Base-by-base conservation (phyloP, 768 basidiomycete genomes). In the Pulveroboletus sp. region DNA sequence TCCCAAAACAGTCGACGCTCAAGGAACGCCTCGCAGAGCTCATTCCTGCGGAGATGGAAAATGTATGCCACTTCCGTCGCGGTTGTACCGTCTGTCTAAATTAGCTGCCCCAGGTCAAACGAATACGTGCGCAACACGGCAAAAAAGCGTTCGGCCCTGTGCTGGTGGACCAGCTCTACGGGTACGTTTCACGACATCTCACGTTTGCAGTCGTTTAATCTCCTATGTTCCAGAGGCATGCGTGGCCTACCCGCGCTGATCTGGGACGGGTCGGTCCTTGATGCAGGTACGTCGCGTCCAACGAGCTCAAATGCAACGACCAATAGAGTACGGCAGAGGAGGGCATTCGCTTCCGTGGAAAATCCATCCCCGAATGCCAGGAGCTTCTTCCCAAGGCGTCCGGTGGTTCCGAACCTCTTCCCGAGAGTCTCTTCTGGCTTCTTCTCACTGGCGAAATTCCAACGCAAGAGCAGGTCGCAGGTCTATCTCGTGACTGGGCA, bases 191-290 rank as follows among this genome's bases (percentile, higher is more conserved):
- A n/a, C n/a, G 10, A 23, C 2, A 9, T 22, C 27, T 34, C 23
- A 39, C 49, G n/a, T 23, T 40, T 44, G 9, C 34, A 48, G 41
- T 56, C 38, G 40, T 51, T 45, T 50, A 30, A 41, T 23, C 38
- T 11, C 0, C 16, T 26, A 10, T 41, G 53, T 46, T 57, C 1
- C 53, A 92, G 89, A 59, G 89, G 90, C 46, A 90, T 92, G 88
- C 77, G 89, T 54, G 87, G 89, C 54, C 79, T 91, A 41, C 89
- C 94, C 57, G 93, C 93, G 45, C 82, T 98, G 59, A 92, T 98
- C 60, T 98, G 95, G 95, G 95, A 98, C 57, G 95, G 89, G 53
- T 98, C 95, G 48, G 95, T 98, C 52, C 84, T 98, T 55, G 95
- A 97, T 67, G 82, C 95, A 46, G 86, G 89, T 86, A 45, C 49